Percentiles rank a stretch among this genome's conserved stretches.
These are phyloP conservation scores for Calonectria pauciramosa DNA, from an alignment of 2,329 filamentous ascomycete species.

Conservation along the genomic window DNA sequence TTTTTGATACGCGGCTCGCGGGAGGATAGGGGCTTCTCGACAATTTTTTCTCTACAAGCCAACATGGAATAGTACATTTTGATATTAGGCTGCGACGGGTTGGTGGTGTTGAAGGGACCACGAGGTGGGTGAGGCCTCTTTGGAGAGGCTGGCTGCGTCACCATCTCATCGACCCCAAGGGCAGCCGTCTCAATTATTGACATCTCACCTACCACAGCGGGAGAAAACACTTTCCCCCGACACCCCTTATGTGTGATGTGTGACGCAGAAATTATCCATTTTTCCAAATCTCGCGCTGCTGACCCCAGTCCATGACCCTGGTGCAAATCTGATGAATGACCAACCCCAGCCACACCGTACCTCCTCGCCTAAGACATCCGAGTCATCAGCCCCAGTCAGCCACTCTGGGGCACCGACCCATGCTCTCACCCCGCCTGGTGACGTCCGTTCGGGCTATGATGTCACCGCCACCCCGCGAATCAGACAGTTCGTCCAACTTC, in stretches of 20 bases:
- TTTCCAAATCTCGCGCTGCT: constrained; percentile 3
- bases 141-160: not conserved
- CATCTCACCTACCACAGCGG: not conserved
- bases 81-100: not conserved
- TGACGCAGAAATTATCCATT: not conserved
- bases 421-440: constrained; percentile 13
- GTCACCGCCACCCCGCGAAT: constrained; percentile 20
- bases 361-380: not conserved
- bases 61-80: not conserved
- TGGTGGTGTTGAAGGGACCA: not conserved
- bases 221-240: not conserved
- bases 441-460: constrained; percentile 16
- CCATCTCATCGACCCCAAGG: not conserved
- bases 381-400: constrained; percentile 30
- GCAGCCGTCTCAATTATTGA: not conserved
- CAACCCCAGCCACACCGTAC: constrained; percentile 19
- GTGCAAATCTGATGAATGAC: constrained; percentile 14
- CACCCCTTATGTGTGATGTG: not conserved
- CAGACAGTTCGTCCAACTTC: not conserved
- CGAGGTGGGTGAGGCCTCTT: constrained; percentile 25
- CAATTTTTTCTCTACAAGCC: not conserved
- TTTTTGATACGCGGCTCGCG: not conserved
- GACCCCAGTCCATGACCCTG: constrained; percentile 10
- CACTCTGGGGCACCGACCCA: constrained; percentile 10
- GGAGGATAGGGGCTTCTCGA: not conserved